Evolutionary conservation across 2,329 filamentous ascomycete species (phyloP).

Genomic region (Pyrenophora teres): DNA sequence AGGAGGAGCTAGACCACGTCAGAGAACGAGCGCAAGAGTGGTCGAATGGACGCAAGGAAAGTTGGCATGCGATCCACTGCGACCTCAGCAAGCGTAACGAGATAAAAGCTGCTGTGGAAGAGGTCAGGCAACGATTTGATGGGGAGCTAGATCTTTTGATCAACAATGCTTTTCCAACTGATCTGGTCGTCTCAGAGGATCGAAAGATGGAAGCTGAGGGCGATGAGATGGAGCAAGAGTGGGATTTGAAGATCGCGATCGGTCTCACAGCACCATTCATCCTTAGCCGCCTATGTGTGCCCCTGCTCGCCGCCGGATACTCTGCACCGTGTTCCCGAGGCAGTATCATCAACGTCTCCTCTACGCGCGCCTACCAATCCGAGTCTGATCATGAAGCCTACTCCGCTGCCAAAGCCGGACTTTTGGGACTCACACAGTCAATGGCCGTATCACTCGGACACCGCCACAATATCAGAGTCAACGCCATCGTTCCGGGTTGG

Average conservation of each 20-base stretch:
- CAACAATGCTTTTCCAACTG: slow-evolving; percentile 44
- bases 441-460: slow-evolving; percentile 55
- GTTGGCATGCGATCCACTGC: slow-evolving; percentile 36
- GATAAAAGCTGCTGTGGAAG: slow-evolving; percentile 45
- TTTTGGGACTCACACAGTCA: slow-evolving; percentile 56
- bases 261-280: slow-evolving; percentile 44
- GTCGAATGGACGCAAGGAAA: slow-evolving; percentile 18
- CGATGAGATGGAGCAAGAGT: slow-evolving; percentile 40
- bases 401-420: slow-evolving; percentile 56
- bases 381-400: slow-evolving; percentile 58
- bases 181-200: slow-evolving; percentile 30
- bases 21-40: slow-evolving; percentile 35
- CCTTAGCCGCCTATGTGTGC: slow-evolving; percentile 39
- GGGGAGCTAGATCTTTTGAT: slow-evolving; percentile 41
- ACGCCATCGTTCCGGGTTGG: slow-evolving; percentile 58
- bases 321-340: slow-evolving; percentile 30
- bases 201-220: slow-evolving; percentile 38
- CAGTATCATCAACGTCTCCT: slow-evolving; percentile 55
- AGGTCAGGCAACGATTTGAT: slow-evolving; percentile 45
- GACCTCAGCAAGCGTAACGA: slow-evolving; percentile 48
- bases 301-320: slow-evolving; percentile 28
- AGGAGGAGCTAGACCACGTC: slow-evolving; percentile 48
- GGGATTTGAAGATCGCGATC: slow-evolving; percentile 42
- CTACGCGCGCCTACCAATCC: slow-evolving; percentile 56
- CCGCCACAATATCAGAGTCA: slow-evolving; percentile 53